Evolutionary conservation across 257 asterid genomes (phyloP), one percentile per base, ranked within the genome.

Genomic region (Knoxia roxburghii): DNA sequence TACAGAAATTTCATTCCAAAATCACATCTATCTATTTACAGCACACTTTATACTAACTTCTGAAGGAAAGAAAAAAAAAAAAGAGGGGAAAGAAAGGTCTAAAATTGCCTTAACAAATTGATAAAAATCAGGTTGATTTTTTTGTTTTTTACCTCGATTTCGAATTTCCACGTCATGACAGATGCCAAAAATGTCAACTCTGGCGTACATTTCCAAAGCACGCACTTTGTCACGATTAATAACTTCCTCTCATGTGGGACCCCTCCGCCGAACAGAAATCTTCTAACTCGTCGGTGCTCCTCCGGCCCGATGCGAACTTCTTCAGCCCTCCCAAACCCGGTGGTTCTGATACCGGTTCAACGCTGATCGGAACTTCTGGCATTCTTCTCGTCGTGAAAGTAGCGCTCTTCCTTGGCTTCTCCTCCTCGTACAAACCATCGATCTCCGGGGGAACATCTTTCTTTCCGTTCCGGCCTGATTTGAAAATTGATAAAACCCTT

Each of bases 301-400:
- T 81, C 77, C 96, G 84, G 2, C 92, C 96, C 9, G 98, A 92
- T 6, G 76, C 66, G 61, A 85, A 84, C 84, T 87, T 84, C 61
- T 70, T 84, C 77, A 89, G 48, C 33, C 78, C 95, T 54, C 92
- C 98, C 81, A 91, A 74, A 62, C 82, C 79, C 63, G 92, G 89
- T 12, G 89, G 76, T 40, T 87, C 95, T 27, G 61, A 39, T 23
- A 5, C 74, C 72, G 82, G 73, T 59, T 83, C 88, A 54, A 29
- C 68, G 0, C 71, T 63, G 8, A 54, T 68, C 12, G 84, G 73
- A 54, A 70, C 51, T 50, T 74, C 78, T 9, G 77, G 73, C 68
- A 46, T 75, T 37, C 68, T 70, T 23, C 65, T 26, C 3, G 65
- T 49, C 5, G 59, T 54, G 50, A 59, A 62, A 11, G 35, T 21